These are phyloP conservation scores for Crithidia expoeki DNA, from an alignment of 208 protist genomes.

Conservation along the genomic window DNA sequence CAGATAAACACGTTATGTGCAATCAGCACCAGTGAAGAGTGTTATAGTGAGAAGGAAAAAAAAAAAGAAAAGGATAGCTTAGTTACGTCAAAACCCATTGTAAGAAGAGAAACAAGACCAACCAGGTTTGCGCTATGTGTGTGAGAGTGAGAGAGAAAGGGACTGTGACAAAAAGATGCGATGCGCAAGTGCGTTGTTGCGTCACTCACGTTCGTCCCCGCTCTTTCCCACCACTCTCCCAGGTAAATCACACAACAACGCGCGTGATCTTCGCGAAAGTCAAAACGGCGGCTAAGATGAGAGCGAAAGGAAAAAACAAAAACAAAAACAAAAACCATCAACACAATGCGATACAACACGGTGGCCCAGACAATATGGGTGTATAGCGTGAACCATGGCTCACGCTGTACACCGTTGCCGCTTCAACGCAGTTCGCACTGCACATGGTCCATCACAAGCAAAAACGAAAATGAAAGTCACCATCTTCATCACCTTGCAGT, in stretches of 20 bases:
- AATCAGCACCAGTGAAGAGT: conserved; percentile 5
- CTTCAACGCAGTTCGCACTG: not conserved
- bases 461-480: too few species aligned
- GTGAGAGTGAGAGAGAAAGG: too few species aligned
- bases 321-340: not conserved
- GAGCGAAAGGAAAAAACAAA: not conserved
- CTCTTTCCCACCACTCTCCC: too few species aligned
- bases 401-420: not conserved
- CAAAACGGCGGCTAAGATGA: not conserved
- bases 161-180: not conserved
- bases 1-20: too few species aligned
- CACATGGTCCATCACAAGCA: not conserved
- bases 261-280: not conserved
- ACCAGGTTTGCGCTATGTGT: not conserved
- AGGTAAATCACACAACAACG: too few species aligned
- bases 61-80: not conserved
- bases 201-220: too few species aligned
- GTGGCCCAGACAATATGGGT: not conserved
- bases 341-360: not conserved
- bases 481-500: too few species aligned
- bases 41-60: not conserved
- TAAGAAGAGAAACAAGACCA: not conserved
- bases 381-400: not conserved
- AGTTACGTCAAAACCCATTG: not conserved
- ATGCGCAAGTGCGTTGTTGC: too few species aligned